A percentile compares a stretch with the other conserved stretches of the same genome.
These are phyloP conservation scores for Chenopodium formosanum DNA, from an alignment of 148 eudicot species.

Conservation along the genomic window DNA sequence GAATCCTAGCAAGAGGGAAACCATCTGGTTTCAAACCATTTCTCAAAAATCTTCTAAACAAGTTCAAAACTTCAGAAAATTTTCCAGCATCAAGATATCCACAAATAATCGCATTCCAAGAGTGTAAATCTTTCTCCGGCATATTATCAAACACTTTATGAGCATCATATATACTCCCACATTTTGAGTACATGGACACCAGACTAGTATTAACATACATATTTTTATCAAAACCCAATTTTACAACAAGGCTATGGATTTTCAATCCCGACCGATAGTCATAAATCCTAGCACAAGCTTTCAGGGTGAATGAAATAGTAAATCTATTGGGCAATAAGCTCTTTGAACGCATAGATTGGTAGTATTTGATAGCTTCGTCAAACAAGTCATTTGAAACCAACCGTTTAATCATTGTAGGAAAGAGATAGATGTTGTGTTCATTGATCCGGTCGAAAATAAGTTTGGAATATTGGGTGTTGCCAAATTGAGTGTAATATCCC, in stretches of 20 bases:
- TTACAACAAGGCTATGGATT: constrained; percentile 45
- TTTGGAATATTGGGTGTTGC: constrained; percentile 30
- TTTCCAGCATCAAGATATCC: constrained; percentile 44
- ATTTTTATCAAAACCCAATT: constrained; percentile 46
- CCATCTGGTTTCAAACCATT: constrained; percentile 49
- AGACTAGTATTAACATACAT: constrained; percentile 50
- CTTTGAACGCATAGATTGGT: background rate
- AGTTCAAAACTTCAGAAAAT: constrained; percentile 44
- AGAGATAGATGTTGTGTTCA: constrained; percentile 40
- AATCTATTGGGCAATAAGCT: background rate
- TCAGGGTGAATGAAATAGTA: background rate
- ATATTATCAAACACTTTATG: constrained; percentile 59
- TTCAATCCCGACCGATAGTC: constrained; percentile 37
- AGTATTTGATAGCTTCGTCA: background rate
- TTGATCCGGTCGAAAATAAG: constrained; percentile 40
- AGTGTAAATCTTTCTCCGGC: constrained; percentile 40
- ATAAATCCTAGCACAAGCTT: constrained; percentile 23
- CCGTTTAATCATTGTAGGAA: constrained; percentile 43
- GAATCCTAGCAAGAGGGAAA: constrained; percentile 46
- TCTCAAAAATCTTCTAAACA: constrained; percentile 45
- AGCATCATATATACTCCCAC: constrained; percentile 42
- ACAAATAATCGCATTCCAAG: constrained; percentile 51
- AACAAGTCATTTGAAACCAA: background rate
- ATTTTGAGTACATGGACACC: constrained; percentile 46
- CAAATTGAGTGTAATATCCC: constrained; percentile 31